These are phyloP conservation scores for Straminergon stramineum DNA, from an alignment of 225 moss, liverwort and hornwort species.

Conservation along the genomic window DNA sequence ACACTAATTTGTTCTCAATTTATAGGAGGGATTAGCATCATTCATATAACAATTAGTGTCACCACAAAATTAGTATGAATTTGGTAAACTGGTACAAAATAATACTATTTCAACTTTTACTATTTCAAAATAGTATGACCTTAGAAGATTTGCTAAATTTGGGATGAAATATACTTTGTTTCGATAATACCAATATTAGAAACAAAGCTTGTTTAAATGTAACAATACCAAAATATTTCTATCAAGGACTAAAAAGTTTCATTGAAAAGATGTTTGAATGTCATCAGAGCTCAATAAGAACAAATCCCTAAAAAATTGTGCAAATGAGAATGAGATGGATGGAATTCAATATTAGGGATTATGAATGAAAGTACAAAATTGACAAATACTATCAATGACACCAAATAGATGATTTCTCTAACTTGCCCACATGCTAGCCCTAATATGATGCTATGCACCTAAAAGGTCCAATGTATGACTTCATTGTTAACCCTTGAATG, in stretches of 20 bases:
- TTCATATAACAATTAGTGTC: neutral
- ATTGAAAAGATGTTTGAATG: neutral
- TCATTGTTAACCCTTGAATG: no score
- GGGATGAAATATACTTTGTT: rapidly evolving
- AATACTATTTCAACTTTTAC: neutral
- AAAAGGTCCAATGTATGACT: neutral
- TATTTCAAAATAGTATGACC: neutral
- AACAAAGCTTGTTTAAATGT: rapidly evolving
- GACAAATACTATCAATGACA: rapidly evolving
- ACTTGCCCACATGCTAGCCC: rapidly evolving
- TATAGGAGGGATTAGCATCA: rapidly evolving
- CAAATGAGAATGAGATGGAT: neutral
- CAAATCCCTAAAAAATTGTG: rapidly evolving
- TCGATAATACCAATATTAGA: neutral
- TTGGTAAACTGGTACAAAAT: neutral
- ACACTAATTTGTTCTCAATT: rapidly evolving
- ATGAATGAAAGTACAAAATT: no score
- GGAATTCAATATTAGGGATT: no score
- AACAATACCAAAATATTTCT: neutral
- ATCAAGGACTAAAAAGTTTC: neutral
- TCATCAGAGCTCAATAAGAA: neutral
- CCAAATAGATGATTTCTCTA: neutral
- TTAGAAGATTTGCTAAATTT: no score
- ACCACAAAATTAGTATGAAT: neutral
- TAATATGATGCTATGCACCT: rapidly evolving